Evolutionary conservation across 2,329 filamentous ascomycete species (phyloP).

Genomic region (Teratosphaeria gauchensis): DNA sequence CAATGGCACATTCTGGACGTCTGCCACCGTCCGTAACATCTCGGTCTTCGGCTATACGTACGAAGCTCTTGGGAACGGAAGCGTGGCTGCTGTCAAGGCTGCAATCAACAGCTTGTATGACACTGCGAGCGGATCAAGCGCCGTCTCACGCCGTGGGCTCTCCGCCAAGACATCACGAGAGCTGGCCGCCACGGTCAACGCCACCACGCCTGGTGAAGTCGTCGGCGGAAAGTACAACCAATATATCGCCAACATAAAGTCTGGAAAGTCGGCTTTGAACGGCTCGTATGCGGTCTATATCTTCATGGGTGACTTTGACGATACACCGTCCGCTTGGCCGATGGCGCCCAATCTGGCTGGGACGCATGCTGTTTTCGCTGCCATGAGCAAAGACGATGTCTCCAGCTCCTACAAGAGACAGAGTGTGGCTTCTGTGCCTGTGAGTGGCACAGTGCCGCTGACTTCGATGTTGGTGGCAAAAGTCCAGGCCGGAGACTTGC

Average conservation of each 20-base stretch:
- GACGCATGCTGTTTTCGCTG: constrained; percentile 43
- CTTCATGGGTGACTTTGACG: constrained; percentile 51
- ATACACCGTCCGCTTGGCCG: constrained; percentile 42
- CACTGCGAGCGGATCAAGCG: constrained; percentile 22
- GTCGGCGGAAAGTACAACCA: constrained; percentile 43
- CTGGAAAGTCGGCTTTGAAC: constrained; percentile 50
- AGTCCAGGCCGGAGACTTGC: constrained; percentile 25
- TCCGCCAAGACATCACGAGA: not conserved
- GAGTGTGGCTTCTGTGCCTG: constrained; percentile 2
- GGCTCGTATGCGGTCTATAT: constrained; percentile 57
- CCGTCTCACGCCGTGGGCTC: not conserved
- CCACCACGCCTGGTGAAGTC: constrained; percentile 24
- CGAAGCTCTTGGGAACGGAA: constrained; percentile 42
- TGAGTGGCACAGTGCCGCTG: constrained; percentile 36
- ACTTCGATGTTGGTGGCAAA: constrained; percentile 33
- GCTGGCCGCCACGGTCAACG: constrained; percentile 7
- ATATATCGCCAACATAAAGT: constrained; percentile 59
- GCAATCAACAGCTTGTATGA: constrained; percentile 56
- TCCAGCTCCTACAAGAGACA: constrained; percentile 1
- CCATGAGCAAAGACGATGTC: constrained; percentile 10
- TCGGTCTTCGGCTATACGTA: constrained; percentile 66
- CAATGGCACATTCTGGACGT: constrained; percentile 58
- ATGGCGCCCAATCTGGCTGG: constrained; percentile 50
- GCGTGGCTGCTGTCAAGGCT: constrained; percentile 34
- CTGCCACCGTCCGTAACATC: constrained; percentile 50